These are phyloP conservation scores for Plasmodium knowlesi DNA, from an alignment of 169 alveolate species.

Conservation along the genomic window DNA sequence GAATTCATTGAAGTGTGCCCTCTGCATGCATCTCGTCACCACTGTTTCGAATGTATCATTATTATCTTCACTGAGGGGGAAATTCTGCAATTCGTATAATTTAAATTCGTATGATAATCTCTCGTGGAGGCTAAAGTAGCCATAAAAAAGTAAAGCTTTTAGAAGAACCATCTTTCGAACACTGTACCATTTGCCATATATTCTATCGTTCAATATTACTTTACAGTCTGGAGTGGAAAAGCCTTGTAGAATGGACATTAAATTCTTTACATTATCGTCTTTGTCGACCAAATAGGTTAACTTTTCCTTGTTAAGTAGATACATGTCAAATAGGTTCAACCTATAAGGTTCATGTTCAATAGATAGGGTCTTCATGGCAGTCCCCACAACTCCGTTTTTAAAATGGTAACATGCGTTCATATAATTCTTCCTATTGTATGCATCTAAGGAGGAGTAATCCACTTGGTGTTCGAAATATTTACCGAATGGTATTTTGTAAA, in stretches of 20 bases:
- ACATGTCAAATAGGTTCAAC: conserved; percentile 44
- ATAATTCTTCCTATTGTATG: background rate
- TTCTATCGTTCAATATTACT: conserved; percentile 5
- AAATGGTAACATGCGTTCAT: background rate
- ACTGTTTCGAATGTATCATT: conserved; percentile 58
- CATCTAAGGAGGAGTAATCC: background rate
- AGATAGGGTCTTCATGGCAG: conserved; percentile 35
- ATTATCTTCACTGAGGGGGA: conserved; percentile 31
- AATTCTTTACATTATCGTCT: conserved; percentile 12
- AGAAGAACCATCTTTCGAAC: conserved; percentile 28
- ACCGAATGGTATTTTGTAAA: background rate
- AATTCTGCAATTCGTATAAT: conserved; percentile 29
- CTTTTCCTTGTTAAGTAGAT: conserved; percentile 16
- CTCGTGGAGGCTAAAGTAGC: conserved; percentile 39
- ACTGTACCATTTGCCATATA: conserved; percentile 7
- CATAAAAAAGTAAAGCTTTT: conserved; percentile 44
- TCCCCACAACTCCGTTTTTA: conserved; percentile 38
- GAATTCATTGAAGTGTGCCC: conserved; percentile 27
- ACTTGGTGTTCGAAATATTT: background rate
- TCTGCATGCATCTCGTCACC: conserved; percentile 9
- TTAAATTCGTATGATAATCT: conserved; percentile 67
- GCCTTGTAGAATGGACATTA: conserved; percentile 5
- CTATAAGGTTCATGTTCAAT: conserved; percentile 53
- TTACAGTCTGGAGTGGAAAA: conserved; percentile 22
- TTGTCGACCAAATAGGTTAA: conserved; percentile 6